Percentiles rank a stretch among this genome's conserved stretches.
Evolutionary conservation across 495 filamentous ascomycete species (phyloP).

Genomic region (Lophiostoma macrostomum): DNA sequence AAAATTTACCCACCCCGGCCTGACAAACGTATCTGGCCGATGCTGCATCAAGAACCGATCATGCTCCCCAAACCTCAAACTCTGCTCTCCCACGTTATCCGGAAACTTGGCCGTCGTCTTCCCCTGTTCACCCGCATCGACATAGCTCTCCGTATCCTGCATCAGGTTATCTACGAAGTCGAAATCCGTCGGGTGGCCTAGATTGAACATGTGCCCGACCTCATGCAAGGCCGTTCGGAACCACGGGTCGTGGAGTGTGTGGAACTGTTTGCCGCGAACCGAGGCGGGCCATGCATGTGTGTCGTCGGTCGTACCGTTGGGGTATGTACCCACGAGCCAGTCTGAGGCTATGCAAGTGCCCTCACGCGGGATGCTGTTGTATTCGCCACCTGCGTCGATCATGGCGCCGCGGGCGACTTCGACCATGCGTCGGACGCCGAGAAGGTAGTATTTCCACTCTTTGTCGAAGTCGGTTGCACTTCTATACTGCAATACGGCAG

Average conservation of each 20-base stretch:
- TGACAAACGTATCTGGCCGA: conserved; percentile 14
- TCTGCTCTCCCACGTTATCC: conserved; percentile 1
- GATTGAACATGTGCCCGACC: conserved; percentile 19
- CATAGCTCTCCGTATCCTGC: conserved; percentile 15
- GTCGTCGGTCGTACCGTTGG: conserved; percentile 1
- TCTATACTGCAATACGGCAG: conserved; percentile 7
- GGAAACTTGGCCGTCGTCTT: conserved; percentile 2
- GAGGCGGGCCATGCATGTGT: neutral
- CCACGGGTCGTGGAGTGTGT: conserved; percentile 3
- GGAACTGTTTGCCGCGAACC: conserved; percentile 15
- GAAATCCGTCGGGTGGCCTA: conserved; percentile 5
- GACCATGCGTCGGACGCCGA: neutral
- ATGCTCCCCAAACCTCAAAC: neutral
- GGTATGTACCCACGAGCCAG: conserved; percentile 11
- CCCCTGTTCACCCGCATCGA: neutral
- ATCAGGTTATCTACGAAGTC: conserved; percentile 8
- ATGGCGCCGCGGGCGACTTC: conserved; percentile 7
- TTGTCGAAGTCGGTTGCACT: conserved; percentile 11
- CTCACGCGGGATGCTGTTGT: conserved; percentile 13
- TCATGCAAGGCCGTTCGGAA: conserved; percentile 15
- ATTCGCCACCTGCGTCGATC: conserved; percentile 4
- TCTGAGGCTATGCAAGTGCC: neutral
- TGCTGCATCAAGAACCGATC: conserved; percentile 15
- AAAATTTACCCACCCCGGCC: conserved; percentile 13
- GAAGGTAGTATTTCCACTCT: conserved; percentile 12